phyloP scores from a whole-genome alignment of 345 rosid genomes.

The Salix purpurea region DNA sequence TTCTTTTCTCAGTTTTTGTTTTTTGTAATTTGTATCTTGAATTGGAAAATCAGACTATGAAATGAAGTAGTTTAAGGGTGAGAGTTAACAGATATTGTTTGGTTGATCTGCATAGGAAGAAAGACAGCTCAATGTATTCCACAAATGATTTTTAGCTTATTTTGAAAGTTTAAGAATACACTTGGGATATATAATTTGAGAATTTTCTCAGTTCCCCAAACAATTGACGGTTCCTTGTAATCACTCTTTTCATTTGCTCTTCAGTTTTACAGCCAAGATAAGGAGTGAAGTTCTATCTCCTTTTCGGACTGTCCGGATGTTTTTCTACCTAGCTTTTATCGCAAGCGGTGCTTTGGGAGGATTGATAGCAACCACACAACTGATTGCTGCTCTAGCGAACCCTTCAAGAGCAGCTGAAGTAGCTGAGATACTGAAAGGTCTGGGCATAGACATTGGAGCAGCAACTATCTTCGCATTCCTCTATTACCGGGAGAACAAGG shows the following conservation, averaged over 20 bases:
- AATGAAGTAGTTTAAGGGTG: not conserved
- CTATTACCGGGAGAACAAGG: constrained; percentile 66
- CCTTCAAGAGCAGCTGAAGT: constrained; percentile 65
- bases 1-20: not conserved
- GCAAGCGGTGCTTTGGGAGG: constrained; percentile 81
- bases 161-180: not conserved
- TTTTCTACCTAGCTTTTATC: constrained; percentile 83
- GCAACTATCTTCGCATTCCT: constrained; percentile 71
- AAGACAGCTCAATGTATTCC: not conserved
- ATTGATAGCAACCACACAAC: constrained; percentile 68
- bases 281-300: constrained; percentile 92
- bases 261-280: constrained; percentile 77
- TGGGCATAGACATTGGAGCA: constrained; percentile 76
- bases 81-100: not conserved
- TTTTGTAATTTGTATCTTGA: not conserved
- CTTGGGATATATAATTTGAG: no score
- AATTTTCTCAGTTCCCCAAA: no score
- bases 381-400: constrained; percentile 68
- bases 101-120: not conserved
- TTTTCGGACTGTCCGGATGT: constrained; percentile 87
- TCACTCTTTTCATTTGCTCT: constrained; percentile 37
- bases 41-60: not conserved
- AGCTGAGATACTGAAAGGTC: constrained; percentile 56
- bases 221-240: constrained; percentile 8
- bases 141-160: no score